Evolutionary conservation across 164 flowering plant species (phyloP), one percentile per base, ranked within the genome.

Genomic region (Magnolia officinalis): DNA sequence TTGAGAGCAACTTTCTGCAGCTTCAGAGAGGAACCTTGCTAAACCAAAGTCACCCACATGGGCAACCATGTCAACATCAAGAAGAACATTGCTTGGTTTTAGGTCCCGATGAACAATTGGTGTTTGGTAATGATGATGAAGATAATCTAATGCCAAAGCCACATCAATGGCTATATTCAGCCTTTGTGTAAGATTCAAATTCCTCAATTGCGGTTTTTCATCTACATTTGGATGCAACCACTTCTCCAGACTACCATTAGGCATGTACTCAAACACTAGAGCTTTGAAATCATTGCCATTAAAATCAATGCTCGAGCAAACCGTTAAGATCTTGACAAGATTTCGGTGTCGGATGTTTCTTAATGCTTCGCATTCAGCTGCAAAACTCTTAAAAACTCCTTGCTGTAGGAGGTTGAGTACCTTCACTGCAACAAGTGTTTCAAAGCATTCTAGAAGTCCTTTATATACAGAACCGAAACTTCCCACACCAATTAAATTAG

Each of bases 141-240:
- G 29, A 26, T 26, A 26, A 26, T 26, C 29, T 26, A 26, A 26
- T 26, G 29, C 29, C 29, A 26, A 26, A 26, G 29, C 29, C 29
- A 26, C 29, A 26, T 26, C 29, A 26, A 26, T 81, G 58, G 83
- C 82, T 13, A 86, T 77, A 21, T 76, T 74, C 26, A 86, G 21
- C 76, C 88, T 81, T 55, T 77, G 77, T 13, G 55, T 70, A 16
- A 86, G 65, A 70, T 29, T 81, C 75, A 77, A 63, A 26, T 8
- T 67, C 70, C 50, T 73, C 26, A 58, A 31, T 75, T 72, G 75
- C 16, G 20, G 18, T 6, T 18, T 3, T 3, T 63, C n/a, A 7
- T 37, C 20, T 31, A 2, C 45, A 11, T 0, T 37, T 73, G 77
- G 76, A 50, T 81, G 83, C 37, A 81, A 52, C 80, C 80, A 81